Base-by-base conservation (phyloP, 345 rosid species). In the Salix koriyanagi region DNA sequence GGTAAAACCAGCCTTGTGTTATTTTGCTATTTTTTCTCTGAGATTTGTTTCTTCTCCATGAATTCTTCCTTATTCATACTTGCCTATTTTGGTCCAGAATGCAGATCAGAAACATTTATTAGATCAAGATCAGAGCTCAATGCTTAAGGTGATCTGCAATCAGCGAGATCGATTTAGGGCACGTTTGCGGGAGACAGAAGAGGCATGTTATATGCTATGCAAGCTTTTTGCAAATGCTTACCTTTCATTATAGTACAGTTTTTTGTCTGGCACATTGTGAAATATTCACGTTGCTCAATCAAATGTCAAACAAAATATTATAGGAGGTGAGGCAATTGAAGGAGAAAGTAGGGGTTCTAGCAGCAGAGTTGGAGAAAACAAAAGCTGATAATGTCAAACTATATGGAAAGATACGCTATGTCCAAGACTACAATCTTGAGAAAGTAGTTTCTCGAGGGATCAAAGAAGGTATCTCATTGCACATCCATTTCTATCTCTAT, bases 361-460 rank as follows among this genome's bases (percentile, higher is more conserved):
- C 91, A 13, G 90, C 82, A 37, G 97, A 92, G 79, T 82, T 96
- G 67, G 99, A 96, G 80, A 93, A 90, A 82, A 82, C 97, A 62
- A 96, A 96, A 86, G 97, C 98, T 28, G 99, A 96, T 84, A 94
- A 94, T 67, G 99, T 96, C 75, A 91, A 92, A 86, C 90, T 96
- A 64, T 94, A 96, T 70, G 98, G 99, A 64, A 96, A 93, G 83
- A 94, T 96, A 83, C 94, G 99, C 70, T 94, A 93, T 79, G 94
- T 96, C 71, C 99, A 90, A 83, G 99, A 94, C 77, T 94, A 96
- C 86, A 96, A 90, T 85, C 87, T 80, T 18, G 98, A 96, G 85
- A 96, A 91, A 92, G 98, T 94, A 69, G 87, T 91, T 80, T 94
- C 97, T 37, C 87, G 99, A n/a, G 70, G 99, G 98, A 82, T 88